A percentile compares a stretch with the other conserved stretches of the same genome.
These are phyloP conservation scores for Cladorrhinum sp. DNA, from an alignment of 2,329 filamentous ascomycete genomes.

Conservation along the genomic window DNA sequence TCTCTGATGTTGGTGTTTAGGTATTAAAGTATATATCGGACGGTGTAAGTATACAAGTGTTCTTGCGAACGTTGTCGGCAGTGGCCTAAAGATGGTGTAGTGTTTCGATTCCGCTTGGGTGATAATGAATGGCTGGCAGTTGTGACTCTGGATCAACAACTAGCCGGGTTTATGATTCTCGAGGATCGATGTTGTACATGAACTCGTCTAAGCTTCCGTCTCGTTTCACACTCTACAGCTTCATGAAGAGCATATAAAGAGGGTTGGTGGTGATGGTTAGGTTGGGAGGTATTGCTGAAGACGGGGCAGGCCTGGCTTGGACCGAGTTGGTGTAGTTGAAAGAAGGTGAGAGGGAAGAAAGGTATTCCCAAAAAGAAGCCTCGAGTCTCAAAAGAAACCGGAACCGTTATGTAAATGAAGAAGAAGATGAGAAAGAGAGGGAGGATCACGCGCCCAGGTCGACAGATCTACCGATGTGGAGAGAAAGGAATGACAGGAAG, in stretches of 20 bases:
- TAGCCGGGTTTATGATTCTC: conserved; percentile 33
- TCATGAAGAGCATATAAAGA: neutral
- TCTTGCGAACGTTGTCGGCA: conserved; percentile 28
- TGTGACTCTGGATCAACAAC: conserved; percentile 32
- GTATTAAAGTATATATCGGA: conserved; percentile 30
- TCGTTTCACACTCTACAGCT: conserved; percentile 2
- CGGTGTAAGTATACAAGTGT: conserved; percentile 30
- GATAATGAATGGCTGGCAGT: conserved; percentile 47
- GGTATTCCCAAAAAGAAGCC: conserved; percentile 38
- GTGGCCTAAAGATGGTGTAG: conserved; percentile 39
- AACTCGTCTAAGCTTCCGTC: conserved; percentile 28
- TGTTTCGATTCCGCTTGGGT: conserved; percentile 31
- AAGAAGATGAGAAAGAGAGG: conserved; percentile 28
- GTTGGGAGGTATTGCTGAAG: conserved; percentile 21
- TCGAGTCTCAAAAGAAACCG: conserved; percentile 48
- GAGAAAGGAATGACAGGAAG: conserved; percentile 40
- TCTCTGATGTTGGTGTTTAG: conserved; percentile 18
- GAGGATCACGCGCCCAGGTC: conserved; percentile 42
- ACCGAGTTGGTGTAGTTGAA: conserved; percentile 35
- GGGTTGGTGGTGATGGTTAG: conserved; percentile 9
- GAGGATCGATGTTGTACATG: conserved; percentile 35
- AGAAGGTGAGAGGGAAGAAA: conserved; percentile 46
- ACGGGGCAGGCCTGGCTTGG: conserved; percentile 19
- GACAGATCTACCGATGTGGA: conserved; percentile 49
- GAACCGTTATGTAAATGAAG: conserved; percentile 46